These are phyloP conservation scores for Mortierella polycephala DNA, from an alignment of 371 early-diverging fungal species.

Conservation along the genomic window DNA sequence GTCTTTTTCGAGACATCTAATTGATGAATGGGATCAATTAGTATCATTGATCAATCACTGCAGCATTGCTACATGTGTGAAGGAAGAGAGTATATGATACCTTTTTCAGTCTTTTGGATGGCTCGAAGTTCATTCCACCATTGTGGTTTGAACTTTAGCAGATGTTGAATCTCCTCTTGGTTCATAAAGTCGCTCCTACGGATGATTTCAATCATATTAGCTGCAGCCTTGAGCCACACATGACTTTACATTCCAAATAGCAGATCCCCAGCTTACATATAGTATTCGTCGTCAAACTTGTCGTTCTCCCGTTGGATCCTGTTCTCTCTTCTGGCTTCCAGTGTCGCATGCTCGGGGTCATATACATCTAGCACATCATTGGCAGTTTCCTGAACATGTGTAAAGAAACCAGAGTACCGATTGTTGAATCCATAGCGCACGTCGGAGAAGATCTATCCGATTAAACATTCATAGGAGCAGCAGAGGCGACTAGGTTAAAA, in stretches of 20 bases:
- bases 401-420: conserved; percentile 81
- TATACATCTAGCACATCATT: conserved; percentile 86
- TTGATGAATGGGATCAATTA: too few species aligned
- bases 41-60: too few species aligned
- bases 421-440: conserved; percentile 92
- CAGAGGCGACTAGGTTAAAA: conserved; percentile 8
- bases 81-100: not conserved
- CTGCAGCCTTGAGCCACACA: not conserved
- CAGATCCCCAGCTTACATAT: conserved; percentile 68
- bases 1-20: conserved; percentile 2
- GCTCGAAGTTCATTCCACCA: conserved; percentile 71
- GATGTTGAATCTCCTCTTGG: conserved; percentile 77
- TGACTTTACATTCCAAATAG: not conserved
- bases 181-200: conserved; percentile 72
- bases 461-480: not conserved
- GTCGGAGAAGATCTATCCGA: conserved; percentile 33
- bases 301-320: conserved; percentile 77
- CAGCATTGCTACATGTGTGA: too few species aligned
- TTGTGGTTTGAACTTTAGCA: conserved; percentile 78
- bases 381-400: conserved; percentile 80
- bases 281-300: conserved; percentile 93
- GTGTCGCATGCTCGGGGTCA: conserved; percentile 78
- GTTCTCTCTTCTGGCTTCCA: conserved; percentile 68
- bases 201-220: not conserved
- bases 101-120: conserved; percentile 61